Conservation (phyloP, 2,329 filamentous ascomycete species). For the Botrytis porri region DNA sequence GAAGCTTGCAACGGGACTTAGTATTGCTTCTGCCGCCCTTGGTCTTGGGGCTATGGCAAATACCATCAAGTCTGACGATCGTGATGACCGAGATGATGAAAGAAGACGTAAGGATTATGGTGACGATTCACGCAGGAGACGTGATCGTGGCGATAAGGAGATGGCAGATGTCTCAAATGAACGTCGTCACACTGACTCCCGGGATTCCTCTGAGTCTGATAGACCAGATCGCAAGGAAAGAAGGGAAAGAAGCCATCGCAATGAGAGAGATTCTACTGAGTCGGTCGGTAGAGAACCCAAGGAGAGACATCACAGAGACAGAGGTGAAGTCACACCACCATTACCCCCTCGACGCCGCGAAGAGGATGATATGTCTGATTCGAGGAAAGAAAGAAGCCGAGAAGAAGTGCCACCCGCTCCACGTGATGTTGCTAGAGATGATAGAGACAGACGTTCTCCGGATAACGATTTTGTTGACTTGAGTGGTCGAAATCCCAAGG, state of each 20-base stretch:
- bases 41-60: constrained; percentile 37
- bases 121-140: constrained; percentile 33
- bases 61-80: constrained; percentile 30
- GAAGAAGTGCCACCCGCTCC: constrained; percentile 6
- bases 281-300: constrained; percentile 29
- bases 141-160: constrained; percentile 31
- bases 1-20: constrained; percentile 35
- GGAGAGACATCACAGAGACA: constrained; percentile 29
- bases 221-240: constrained; percentile 28
- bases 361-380: constrained; percentile 5
- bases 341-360: constrained; percentile 15
- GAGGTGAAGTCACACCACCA: constrained; percentile 22
- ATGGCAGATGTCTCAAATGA: constrained; percentile 28
- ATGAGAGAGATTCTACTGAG: constrained; percentile 29
- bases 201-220: constrained; percentile 12
- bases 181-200: constrained; percentile 25
- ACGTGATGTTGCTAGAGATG: constrained; percentile 14
- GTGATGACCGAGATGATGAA: constrained; percentile 32
- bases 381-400: constrained; percentile 3
- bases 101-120: constrained; percentile 32
- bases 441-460: constrained; percentile 23
- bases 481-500: constrained; percentile 46
- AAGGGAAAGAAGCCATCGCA: constrained; percentile 28
- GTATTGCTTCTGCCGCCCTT: constrained; percentile 37
- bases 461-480: constrained; percentile 26